phyloP scores from a whole-genome alignment of 1,284 basidiomycete genomes.

The Pseudozyma thailandica region DNA sequence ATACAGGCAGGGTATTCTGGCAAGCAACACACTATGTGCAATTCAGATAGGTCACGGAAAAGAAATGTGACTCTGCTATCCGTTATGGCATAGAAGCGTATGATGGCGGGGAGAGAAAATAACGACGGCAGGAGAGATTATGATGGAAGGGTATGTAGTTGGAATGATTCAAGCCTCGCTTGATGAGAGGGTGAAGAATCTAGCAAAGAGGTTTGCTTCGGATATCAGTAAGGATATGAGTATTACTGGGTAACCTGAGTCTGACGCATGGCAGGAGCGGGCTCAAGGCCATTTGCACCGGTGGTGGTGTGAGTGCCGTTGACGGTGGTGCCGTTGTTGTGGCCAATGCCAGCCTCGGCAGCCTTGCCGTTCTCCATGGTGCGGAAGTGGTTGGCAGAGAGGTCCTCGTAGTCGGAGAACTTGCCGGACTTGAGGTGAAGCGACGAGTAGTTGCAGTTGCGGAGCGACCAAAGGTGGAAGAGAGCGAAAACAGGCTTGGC shows the following conservation, averaged over 20 bases:
- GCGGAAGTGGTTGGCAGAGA: conserved; percentile 20
- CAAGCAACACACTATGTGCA: too few species aligned
- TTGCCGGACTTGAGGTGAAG: conserved; percentile 56
- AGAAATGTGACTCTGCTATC: too few species aligned
- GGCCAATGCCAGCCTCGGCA: conserved; percentile 25
- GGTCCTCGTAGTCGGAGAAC: conserved; percentile 53
- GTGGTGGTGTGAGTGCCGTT: conserved; percentile 3
- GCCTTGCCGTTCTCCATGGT: conserved; percentile 29
- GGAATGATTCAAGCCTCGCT: too few species aligned
- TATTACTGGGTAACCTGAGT: conserved; percentile 37
- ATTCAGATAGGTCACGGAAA: too few species aligned
- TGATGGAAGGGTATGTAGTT: too few species aligned
- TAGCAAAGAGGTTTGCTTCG: too few species aligned
- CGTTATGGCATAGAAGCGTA: too few species aligned
- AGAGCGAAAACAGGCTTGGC: conserved; percentile 69
- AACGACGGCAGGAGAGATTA: too few species aligned
- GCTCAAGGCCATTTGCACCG: conserved; percentile 19
- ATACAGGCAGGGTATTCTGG: too few species aligned
- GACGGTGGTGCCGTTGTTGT: conserved; percentile 11
- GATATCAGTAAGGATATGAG: too few species aligned
- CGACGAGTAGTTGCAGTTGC: conserved; percentile 52
- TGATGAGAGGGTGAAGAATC: too few species aligned
- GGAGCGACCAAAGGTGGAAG: conserved; percentile 57
- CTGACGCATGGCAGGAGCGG: conserved; percentile 43
- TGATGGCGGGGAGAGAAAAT: too few species aligned